phyloP scores from a whole-genome alignment of 352 stramenopile genomes.

The Phytopythium montanum region DNA sequence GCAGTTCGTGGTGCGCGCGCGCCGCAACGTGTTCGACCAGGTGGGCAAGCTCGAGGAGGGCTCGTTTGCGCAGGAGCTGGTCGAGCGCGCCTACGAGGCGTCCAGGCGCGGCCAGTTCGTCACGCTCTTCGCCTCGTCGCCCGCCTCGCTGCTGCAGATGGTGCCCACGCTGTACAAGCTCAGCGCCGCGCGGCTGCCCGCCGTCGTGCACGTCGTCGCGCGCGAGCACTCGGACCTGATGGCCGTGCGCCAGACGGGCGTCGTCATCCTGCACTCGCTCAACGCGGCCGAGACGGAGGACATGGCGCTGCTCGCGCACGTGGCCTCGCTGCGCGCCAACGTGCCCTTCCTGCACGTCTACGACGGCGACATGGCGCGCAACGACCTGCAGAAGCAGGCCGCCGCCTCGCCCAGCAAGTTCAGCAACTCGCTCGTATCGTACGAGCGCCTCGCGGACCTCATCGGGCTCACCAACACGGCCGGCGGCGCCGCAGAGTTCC shows the following conservation, averaged over 20 bases:
- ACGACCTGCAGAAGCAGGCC: slow-evolving; percentile 60
- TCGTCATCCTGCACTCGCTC: slow-evolving; percentile 89
- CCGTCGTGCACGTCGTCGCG: slow-evolving; percentile 90
- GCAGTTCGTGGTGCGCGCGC: slow-evolving; percentile 66
- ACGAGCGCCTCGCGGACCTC: slow-evolving; percentile 64
- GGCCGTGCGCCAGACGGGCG: slow-evolving; percentile 87
- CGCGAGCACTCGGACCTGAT: slow-evolving; percentile 92
- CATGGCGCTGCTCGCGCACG: slow-evolving; percentile 89
- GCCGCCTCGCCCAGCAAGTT: slow-evolving; percentile 48
- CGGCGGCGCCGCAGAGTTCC: slow-evolving; percentile 47
- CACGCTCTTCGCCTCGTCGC: slow-evolving; percentile 89
- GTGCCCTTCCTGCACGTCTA: slow-evolving; percentile 93
- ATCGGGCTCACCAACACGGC: slow-evolving; percentile 47
- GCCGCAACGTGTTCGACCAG: slow-evolving; percentile 79
- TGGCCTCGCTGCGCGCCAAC: slow-evolving; percentile 86
- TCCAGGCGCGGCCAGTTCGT: slow-evolving; percentile 79
- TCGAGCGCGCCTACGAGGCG: slow-evolving; percentile 61
- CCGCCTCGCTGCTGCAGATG: slow-evolving; percentile 85
- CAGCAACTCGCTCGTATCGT: slow-evolving; percentile 58
- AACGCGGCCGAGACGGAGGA: slow-evolving; percentile 87
- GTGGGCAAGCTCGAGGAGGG: slow-evolving; percentile 55
- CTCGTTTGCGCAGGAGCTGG: slow-evolving; percentile 49
- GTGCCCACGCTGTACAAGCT: slow-evolving; percentile 96
- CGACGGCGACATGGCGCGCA: slow-evolving; percentile 90
- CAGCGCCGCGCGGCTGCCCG: slow-evolving; percentile 75